These are phyloP conservation scores for Selenicereus undatus DNA, from an alignment of 148 eudicot genomes.

Conservation along the genomic window DNA sequence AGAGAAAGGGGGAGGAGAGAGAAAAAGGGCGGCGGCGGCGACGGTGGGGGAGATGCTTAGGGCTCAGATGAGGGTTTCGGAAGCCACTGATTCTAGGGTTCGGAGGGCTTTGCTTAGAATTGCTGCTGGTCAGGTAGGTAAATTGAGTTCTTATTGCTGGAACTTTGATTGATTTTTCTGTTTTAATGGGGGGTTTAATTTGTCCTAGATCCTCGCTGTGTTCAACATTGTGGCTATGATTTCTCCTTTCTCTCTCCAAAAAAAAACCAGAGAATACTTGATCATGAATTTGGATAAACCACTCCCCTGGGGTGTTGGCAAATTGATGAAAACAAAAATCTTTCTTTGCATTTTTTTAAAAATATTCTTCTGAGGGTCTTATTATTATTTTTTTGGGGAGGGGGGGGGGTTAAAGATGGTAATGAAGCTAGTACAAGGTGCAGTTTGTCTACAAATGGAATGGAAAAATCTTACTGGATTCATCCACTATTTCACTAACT, in stretches of 20 bases:
- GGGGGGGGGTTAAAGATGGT: no score
- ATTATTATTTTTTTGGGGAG: no score
- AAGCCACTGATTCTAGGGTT: conserved; percentile 74
- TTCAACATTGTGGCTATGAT: background rate
- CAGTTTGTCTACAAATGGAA: no score
- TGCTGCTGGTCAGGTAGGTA: conserved; percentile 76
- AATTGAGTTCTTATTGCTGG: background rate
- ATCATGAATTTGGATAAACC: no score
- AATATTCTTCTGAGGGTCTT: no score
- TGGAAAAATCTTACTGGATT: no score
- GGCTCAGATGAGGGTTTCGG: conserved; percentile 85
- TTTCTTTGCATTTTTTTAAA: no score
- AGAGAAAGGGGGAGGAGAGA: conserved; percentile 14
- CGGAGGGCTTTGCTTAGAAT: conserved; percentile 66
- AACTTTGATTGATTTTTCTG: background rate
- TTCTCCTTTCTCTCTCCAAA: conserved; percentile 9
- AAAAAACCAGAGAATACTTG: no score
- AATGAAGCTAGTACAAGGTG: no score
- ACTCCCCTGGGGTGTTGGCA: no score
- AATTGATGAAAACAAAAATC: no score
- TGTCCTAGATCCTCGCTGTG: background rate
- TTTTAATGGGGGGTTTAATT: background rate
- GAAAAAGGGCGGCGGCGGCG: conserved; percentile 27
- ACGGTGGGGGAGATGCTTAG: conserved; percentile 71
- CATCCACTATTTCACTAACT: no score